These are phyloP conservation scores for Dryadomyces sulphureus DNA, from an alignment of 2,329 filamentous ascomycete genomes.

Conservation along the genomic window DNA sequence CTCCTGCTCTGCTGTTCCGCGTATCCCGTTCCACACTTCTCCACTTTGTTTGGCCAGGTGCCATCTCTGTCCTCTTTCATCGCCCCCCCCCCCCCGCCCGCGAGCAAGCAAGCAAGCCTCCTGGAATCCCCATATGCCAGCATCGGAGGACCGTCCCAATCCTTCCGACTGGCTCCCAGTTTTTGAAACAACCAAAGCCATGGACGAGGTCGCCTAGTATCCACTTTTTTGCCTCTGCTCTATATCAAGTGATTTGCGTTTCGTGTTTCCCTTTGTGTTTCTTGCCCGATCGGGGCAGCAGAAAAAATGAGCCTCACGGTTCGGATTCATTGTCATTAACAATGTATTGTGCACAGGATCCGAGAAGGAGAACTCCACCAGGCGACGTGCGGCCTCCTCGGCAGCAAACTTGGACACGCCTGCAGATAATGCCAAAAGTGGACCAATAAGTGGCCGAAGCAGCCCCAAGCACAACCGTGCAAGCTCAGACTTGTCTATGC, in stretches of 20 bases:
- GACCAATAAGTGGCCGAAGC: constrained; percentile 39
- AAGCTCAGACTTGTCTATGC: constrained; percentile 53
- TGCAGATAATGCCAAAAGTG: constrained; percentile 29
- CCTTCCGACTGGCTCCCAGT: not conserved
- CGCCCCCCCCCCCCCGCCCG: too few species aligned
- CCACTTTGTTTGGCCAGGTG: not conserved
- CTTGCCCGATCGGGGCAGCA: not conserved
- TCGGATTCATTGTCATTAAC: not conserved
- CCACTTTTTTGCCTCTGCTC: not conserved
- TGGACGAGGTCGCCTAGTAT: not conserved
- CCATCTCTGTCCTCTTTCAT: not conserved
- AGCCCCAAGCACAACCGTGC: constrained; percentile 51
- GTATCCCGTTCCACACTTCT: not conserved
- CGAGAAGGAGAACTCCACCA: constrained; percentile 28
- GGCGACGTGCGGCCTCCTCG: constrained; percentile 47
- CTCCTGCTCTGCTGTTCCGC: not conserved
- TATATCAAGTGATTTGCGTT: not conserved
- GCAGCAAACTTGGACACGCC: constrained; percentile 45
- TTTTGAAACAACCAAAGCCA: not conserved
- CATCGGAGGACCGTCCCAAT: not conserved
- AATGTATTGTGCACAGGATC: constrained; percentile 14
- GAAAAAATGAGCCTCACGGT: not conserved
- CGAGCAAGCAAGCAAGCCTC: too few species aligned
- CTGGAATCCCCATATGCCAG: too few species aligned
- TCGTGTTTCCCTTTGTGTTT: not conserved